Base-by-base conservation (phyloP, 2,329 filamentous ascomycete genomes). In the Cyphellophora attinorum region DNA sequence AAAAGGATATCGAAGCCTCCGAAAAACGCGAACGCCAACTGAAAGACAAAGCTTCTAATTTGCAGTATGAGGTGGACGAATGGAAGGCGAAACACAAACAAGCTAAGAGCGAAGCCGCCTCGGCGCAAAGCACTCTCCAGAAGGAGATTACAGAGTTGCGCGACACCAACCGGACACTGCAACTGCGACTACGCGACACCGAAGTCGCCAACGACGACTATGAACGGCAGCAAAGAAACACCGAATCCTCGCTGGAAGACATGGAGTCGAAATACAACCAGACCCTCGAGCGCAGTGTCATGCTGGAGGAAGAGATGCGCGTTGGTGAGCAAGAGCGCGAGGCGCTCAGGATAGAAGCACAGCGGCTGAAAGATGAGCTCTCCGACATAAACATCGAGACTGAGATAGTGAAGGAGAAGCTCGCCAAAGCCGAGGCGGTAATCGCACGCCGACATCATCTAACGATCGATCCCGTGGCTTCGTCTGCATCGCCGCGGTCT, bases 51-150 rank as follows among this genome's bases (percentile, higher is more conserved):
- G 81, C 85, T 1, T 89, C 96, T 59, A 73, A 70, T 23, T 60
- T 93, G 44, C 76, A 73, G 32, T 98, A 85, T 54, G 88, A 96
- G 59, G 88, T 91, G 1, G 86, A 96, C 39, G 91, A 98, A 62
- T 98, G 91, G 91, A 96, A 96, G 79, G 78, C 82, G 48, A 98
- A 96, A 70, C 93, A 93, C 70, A 94, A 86, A 59, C 86, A 96
- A 57, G 82, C 88, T 44, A 96, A 96, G 59, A 65, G 74, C 27
- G 91, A 98, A 62, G 81, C 85, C 27, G 89, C 81, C 56, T 65
- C 76, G 33, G 86, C 84, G 36, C 91, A 96, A 55, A 88, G 81
- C 53, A 68, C 70, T 3, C 72, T 98, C 34, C 88, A 98, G 61
- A 96, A 95, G 61, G 91, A 98, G 60, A 88, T 98, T 51, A 98